Evolutionary conservation across 768 basidiomycete species (phyloP).

Genomic region (Leccinum subgranulosum): DNA sequence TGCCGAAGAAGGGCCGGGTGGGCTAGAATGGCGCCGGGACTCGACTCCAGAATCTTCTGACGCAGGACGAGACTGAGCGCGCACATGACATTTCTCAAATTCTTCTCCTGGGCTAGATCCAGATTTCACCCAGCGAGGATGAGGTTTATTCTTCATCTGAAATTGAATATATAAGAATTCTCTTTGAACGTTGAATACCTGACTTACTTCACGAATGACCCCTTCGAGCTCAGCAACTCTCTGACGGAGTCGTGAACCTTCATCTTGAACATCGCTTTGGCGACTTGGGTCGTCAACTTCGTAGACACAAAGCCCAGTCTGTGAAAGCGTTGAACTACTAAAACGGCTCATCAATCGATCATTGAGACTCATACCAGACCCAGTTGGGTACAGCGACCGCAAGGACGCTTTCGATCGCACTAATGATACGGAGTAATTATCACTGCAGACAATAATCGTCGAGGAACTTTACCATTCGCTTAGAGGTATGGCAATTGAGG

Average conservation of each 20-base stretch:
- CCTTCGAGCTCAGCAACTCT: conserved; percentile 82
- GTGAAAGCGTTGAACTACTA: not conserved
- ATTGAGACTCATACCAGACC: conserved; percentile 35
- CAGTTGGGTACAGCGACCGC: conserved; percentile 43
- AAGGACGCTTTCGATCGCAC: conserved; percentile 49
- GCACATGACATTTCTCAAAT: conserved; percentile 25
- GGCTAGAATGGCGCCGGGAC: conserved; percentile 2
- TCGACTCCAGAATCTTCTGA: conserved; percentile 12
- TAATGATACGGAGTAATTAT: conserved; percentile 10
- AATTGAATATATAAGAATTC: not conserved
- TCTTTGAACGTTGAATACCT: not conserved
- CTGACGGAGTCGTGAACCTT: conserved; percentile 61
- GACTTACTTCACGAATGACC: conserved; percentile 70
- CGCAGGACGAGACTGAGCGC: conserved; percentile 16
- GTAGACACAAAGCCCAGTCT: conserved; percentile 84
- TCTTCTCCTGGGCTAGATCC: conserved; percentile 24
- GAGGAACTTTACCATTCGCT: conserved; percentile 55
- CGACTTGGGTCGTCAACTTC: conserved; percentile 76
- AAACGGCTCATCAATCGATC: conserved; percentile 21
- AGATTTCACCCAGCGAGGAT: conserved; percentile 54
- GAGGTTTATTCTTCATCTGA: conserved; percentile 71
- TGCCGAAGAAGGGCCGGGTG: conserved; percentile 1
- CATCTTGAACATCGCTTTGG: conserved; percentile 51
- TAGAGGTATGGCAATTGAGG: conserved; percentile 70
- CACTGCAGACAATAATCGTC: not conserved